Percentiles rank a stretch among this genome's conserved stretches.
Evolutionary conservation across 345 rosid genomes (phyloP).

Genomic region (Reutealis trisperma): DNA sequence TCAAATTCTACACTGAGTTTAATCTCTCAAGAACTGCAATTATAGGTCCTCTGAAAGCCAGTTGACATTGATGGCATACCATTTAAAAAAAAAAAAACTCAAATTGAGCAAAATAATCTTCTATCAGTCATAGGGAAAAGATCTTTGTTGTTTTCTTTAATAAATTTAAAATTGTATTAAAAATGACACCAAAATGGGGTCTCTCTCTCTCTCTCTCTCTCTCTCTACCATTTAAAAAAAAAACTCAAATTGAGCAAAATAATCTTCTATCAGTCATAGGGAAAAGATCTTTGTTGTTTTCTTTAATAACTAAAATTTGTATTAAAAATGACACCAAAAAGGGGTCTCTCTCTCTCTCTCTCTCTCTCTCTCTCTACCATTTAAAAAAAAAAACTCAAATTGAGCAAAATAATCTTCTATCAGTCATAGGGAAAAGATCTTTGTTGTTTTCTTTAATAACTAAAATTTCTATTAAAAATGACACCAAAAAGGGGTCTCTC

Average conservation of each 20-base stretch:
- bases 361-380: no score
- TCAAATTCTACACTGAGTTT: background rate
- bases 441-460: no score
- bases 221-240: background rate
- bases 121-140: background rate
- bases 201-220: no score
- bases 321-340: background rate
- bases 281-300: background rate
- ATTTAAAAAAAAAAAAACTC: background rate
- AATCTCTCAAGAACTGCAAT: slow-evolving; percentile 1
- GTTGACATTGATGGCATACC: background rate
- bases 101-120: background rate
- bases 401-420: background rate
- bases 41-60: background rate
- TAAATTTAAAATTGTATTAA: no score
- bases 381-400: background rate
- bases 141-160: background rate
- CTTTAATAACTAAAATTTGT: no score
- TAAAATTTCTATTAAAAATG: no score
- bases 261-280: background rate
- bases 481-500: background rate
- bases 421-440: background rate
- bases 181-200: background rate
- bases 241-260: background rate
- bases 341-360: no score